Evolutionary conservation across 2,329 filamentous ascomycete species (phyloP), one percentile per base, ranked within the genome.

Genomic region (Verticillium nonalfalfae): DNA sequence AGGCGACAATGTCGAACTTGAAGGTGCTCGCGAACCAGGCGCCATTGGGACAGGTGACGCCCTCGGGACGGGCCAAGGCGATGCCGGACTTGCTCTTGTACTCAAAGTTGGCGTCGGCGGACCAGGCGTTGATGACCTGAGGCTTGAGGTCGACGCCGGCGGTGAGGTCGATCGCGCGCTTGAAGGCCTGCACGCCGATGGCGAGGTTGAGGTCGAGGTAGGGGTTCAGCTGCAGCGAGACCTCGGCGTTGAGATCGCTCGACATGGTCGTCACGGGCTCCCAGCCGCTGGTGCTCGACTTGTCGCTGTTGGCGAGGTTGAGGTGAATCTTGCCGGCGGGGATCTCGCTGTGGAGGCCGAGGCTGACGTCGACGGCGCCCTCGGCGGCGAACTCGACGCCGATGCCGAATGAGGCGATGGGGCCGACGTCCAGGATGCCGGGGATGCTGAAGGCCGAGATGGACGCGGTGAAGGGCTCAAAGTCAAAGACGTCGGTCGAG

Each of bases 381-480:
- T 70, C 67, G 31, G 68, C 74, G 14, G 67, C 69, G 31, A 77
- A 59, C 36, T 75, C 70, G 14, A 72, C 70, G 13, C 73, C 75
- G 57, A 78, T 65, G 7, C 64, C 68, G 62, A 76, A 76, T 5
- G 65, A 68, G 18, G 77, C 65, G 54, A 68, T 68, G 1, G 76
- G 73, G 15, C 71, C 72, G 10, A 77, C 67, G 56, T 70, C 67
- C 39, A 79, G 62, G 56, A 78, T 72, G 57, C 75, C 72, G 7
- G 77, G 74, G 5, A 79, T 69, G 59, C 72, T 67, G 64, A 79
- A 66, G 15, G 73, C 56, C 56, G 67, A 71, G 64, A 75, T 77
- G 34, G 68, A 70, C 10, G 79, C 73, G 38, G 67, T 62, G 7
- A 68, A 68, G 1, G 75, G 73, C 31, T 72, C 63, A 66, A 76